phyloP scores from a whole-genome alignment of 108 stramenopile genomes.

The Cyclotella sp. region DNA sequence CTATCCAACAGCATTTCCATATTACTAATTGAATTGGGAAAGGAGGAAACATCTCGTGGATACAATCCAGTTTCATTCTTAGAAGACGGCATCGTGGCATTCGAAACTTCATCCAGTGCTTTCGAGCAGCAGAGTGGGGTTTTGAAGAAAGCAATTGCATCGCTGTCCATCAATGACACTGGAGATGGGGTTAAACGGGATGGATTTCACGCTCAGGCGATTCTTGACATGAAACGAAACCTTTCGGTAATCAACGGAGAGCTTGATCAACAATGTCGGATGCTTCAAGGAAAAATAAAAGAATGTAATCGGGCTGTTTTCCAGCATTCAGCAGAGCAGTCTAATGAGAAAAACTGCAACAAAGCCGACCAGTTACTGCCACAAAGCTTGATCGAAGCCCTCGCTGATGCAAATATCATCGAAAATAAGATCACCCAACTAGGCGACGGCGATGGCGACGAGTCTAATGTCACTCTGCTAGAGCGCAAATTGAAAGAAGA shows the following conservation, averaged over 20 bases:
- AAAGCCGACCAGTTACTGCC: not conserved
- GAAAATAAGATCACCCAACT: constrained; percentile 3
- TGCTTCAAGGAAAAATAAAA: not conserved
- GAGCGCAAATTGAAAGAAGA: constrained; percentile 15
- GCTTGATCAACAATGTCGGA: constrained; percentile 5
- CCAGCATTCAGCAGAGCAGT: not conserved
- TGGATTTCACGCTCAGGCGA: constrained; percentile 21
- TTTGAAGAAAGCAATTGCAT: constrained; percentile 8
- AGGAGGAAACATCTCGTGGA: constrained; percentile 16
- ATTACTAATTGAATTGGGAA: constrained; percentile 1
- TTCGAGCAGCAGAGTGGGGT: not conserved
- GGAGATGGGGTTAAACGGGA: not conserved
- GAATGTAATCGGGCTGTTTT: constrained; percentile 13
- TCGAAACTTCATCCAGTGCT: not conserved
- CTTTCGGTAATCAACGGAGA: constrained; percentile 6
- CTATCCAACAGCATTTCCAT: not conserved
- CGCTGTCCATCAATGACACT: too few species aligned
- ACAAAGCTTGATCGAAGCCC: not conserved
- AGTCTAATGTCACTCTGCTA: constrained; percentile 9
- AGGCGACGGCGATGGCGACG: constrained; percentile 6
- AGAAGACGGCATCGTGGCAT: not conserved
- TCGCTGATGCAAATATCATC: constrained; percentile 9
- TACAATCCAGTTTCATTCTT: too few species aligned
- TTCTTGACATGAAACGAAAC: constrained; percentile 22
- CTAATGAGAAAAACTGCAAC: too few species aligned